Percentiles rank a stretch among this genome's conserved stretches.
These are phyloP conservation scores for Komagataella pseudopastoris DNA, from an alignment of 805 yeast genomes.

Conservation along the genomic window DNA sequence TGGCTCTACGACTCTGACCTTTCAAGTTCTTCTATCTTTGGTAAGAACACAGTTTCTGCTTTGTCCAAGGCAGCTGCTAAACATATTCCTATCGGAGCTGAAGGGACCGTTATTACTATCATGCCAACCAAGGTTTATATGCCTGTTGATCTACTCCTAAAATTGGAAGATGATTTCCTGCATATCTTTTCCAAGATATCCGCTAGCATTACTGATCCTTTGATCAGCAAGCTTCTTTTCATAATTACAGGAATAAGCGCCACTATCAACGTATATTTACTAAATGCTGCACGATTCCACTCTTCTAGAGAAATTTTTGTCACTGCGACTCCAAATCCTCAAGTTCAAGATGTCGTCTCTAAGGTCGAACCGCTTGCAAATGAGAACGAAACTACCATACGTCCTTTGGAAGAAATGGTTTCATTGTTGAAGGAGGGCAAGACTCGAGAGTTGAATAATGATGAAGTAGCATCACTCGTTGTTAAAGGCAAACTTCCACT, in stretches of 20 bases:
- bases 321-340: background rate
- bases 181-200: conserved; percentile 42
- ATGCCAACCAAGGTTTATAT: conserved; percentile 43
- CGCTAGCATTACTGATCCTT: conserved; percentile 61
- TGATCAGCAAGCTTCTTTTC: conserved; percentile 66
- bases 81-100: conserved; percentile 27
- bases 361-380: background rate
- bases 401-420: conserved; percentile 49
- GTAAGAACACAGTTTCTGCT: conserved; percentile 6
- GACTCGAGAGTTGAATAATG: conserved; percentile 49
- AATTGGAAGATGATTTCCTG: conserved; percentile 47
- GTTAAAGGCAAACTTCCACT: conserved; percentile 72
- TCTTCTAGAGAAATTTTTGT: conserved; percentile 1
- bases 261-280: conserved; percentile 69
- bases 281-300: conserved; percentile 73
- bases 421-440: conserved; percentile 58
- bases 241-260: conserved; percentile 63
- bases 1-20: conserved; percentile 43
- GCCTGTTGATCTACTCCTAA: conserved; percentile 41
- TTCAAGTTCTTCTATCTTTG: conserved; percentile 13
- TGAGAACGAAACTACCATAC: background rate
- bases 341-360: background rate
- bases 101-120: conserved; percentile 38
- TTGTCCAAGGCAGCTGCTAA: conserved; percentile 28
- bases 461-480: conserved; percentile 63